These are phyloP conservation scores for Phaeosphaeria sp. DNA, from an alignment of 2,329 filamentous ascomycete genomes.

Conservation along the genomic window DNA sequence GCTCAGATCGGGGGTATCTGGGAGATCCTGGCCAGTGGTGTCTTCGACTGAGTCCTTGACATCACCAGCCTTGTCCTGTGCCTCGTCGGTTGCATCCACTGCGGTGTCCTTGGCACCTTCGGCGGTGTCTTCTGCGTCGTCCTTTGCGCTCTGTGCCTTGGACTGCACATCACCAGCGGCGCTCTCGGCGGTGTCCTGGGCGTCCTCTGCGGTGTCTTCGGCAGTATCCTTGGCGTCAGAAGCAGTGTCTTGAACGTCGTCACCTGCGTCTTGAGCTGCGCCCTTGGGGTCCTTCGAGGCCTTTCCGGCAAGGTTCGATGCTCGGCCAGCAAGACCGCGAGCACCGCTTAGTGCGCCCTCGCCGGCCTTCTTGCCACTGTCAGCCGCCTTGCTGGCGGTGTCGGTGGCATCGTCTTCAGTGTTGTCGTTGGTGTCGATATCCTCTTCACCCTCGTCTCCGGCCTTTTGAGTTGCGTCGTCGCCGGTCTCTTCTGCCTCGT, in stretches of 20 bases:
- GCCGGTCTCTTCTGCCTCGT: conserved; percentile 30
- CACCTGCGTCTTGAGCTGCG: conserved; percentile 47
- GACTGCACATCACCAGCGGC: conserved; percentile 40
- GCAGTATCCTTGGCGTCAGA: conserved; percentile 44
- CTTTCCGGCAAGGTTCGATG: conserved; percentile 55
- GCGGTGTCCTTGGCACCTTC: conserved; percentile 51
- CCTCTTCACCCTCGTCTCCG: conserved; percentile 55
- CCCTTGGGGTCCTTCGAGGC: conserved; percentile 47
- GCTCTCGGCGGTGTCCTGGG: conserved; percentile 45
- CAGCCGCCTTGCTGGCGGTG: conserved; percentile 43
- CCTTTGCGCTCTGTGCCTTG: conserved; percentile 36
- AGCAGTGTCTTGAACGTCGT: conserved; percentile 37
- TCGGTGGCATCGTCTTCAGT: conserved; percentile 50
- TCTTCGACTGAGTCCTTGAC: conserved; percentile 38
- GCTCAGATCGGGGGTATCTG: conserved; percentile 53
- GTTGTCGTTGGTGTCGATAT: conserved; percentile 46
- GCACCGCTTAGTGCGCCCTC: conserved; percentile 53
- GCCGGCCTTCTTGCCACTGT: conserved; percentile 42
- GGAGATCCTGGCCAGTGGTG: conserved; percentile 40
- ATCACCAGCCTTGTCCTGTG: conserved; percentile 39
- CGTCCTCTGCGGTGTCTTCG: conserved; percentile 34
- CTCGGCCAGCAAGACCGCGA: conserved; percentile 56
- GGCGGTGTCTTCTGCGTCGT: conserved; percentile 34
- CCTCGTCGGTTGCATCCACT: conserved; percentile 34
- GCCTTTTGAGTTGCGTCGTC: conserved; percentile 54